phyloP scores from a whole-genome alignment of 2,329 filamentous ascomycete genomes.

The Pseudogymnoascus sp. region DNA sequence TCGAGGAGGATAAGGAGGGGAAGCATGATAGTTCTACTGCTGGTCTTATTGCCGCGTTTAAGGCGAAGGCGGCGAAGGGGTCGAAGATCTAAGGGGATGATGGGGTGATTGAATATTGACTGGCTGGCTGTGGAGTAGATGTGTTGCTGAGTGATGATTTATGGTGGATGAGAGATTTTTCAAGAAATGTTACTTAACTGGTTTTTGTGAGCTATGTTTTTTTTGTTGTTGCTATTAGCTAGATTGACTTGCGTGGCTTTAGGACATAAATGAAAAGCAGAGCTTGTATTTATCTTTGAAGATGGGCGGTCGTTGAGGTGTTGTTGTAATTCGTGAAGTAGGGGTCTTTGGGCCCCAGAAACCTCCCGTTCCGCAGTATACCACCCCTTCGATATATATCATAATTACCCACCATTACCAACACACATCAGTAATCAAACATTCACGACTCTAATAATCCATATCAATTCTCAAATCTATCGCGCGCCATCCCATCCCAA shows the following conservation, averaged over 20 bases:
- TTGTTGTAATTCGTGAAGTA: not conserved
- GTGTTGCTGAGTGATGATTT: constrained; percentile 1
- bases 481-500: not conserved
- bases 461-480: not conserved
- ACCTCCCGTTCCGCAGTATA: not conserved
- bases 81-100: not conserved
- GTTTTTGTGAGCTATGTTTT: constrained; percentile 3
- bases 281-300: constrained; percentile 1
- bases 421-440: not conserved
- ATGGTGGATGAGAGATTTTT: not conserved
- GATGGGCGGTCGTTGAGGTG: not conserved
- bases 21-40: constrained; percentile 83
- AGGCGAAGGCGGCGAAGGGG: constrained; percentile 46
- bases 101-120: not conserved
- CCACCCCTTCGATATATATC: not conserved
- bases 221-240: not conserved
- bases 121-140: not conserved
- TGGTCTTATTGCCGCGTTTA: constrained; percentile 86
- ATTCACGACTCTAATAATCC: not conserved
- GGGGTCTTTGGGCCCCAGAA: not conserved
- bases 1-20: constrained; percentile 67
- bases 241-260: not conserved
- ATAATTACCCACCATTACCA: not conserved
- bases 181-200: not conserved
- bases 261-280: not conserved